These are phyloP conservation scores for Parasitella parasitica DNA, from an alignment of 371 early-diverging fungal genomes.

Conservation along the genomic window DNA sequence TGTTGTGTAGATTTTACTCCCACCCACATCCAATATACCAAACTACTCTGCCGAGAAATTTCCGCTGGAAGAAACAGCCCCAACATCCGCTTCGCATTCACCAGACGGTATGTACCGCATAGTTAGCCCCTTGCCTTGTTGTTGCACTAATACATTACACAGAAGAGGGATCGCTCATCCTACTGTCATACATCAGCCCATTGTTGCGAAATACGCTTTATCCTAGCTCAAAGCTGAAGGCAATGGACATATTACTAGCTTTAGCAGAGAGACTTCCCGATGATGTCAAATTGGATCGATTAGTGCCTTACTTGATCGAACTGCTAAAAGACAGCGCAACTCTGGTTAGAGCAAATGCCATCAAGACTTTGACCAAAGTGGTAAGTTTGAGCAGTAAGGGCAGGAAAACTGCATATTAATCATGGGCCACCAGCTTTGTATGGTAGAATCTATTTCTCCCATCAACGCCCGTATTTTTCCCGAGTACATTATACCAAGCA, in stretches of 20 bases:
- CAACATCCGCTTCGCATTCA: background rate
- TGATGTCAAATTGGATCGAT: conserved; percentile 75
- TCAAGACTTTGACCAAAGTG: conserved; percentile 76
- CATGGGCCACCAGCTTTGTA: conserved; percentile 53
- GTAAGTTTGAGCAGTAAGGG: too few relatives aligned
- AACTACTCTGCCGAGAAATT: conserved; percentile 22
- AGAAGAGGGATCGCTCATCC: conserved; percentile 66
- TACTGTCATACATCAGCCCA: conserved; percentile 68
- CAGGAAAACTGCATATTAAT: background rate
- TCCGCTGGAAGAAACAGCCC: background rate
- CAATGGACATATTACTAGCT: conserved; percentile 74
- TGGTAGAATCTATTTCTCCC: conserved; percentile 75
- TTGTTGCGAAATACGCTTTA: conserved; percentile 70
- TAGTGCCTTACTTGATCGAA: conserved; percentile 81
- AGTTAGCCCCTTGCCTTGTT: too few relatives aligned
- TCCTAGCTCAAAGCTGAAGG: conserved; percentile 73
- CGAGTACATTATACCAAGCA: conserved; percentile 82
- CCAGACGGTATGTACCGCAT: conserved; percentile 19
- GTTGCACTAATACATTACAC: background rate
- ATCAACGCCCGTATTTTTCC: conserved; percentile 87
- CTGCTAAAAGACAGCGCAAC: conserved; percentile 70
- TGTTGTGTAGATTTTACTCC: conserved; percentile 32
- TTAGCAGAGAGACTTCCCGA: conserved; percentile 70
- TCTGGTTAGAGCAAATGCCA: conserved; percentile 72
- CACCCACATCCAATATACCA: conserved; percentile 47